Conservation (phyloP, 768 basidiomycete species). For the Pluteus cervinus region DNA sequence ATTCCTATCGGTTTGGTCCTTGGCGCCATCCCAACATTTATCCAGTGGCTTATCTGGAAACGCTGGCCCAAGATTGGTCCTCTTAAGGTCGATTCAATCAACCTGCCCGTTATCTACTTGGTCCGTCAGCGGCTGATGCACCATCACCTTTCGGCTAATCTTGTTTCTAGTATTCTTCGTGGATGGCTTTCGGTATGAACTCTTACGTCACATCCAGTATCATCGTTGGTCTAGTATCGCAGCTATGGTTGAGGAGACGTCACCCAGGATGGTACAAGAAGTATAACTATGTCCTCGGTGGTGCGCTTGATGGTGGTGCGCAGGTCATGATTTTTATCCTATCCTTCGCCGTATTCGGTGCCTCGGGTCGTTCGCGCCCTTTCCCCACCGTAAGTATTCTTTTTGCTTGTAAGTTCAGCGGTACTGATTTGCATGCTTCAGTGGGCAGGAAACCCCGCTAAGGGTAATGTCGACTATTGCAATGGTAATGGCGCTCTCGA, state of each 20-base stretch:
- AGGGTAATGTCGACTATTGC: slow-evolving; percentile 52
- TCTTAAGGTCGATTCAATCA: slow-evolving; percentile 40
- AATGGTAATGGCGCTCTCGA: slow-evolving; percentile 53
- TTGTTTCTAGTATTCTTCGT: slow-evolving; percentile 41
- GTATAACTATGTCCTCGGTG: slow-evolving; percentile 42
- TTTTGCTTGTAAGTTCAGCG: neutral
- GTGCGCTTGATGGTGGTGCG: slow-evolving; percentile 43
- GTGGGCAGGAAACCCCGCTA: slow-evolving; percentile 51
- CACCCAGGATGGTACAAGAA: slow-evolving; percentile 42
- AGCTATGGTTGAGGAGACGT: slow-evolving; percentile 42
- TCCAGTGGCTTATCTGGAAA: no score
- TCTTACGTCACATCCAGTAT: slow-evolving; percentile 51
- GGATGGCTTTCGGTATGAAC: slow-evolving; percentile 46
- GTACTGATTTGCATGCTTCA: slow-evolving; percentile 11
- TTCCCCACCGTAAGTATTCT: slow-evolving; percentile 35
- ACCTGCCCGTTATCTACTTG: slow-evolving; percentile 53
- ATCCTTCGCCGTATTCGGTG: slow-evolving; percentile 29
- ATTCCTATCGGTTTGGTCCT: slow-evolving; percentile 41
- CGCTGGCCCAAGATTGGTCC: slow-evolving; percentile 51
- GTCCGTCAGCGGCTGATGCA: slow-evolving; percentile 15
- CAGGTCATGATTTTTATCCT: slow-evolving; percentile 46
- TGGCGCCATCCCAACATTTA: neutral
- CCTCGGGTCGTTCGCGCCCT: slow-evolving; percentile 32
- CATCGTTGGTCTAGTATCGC: slow-evolving; percentile 41
- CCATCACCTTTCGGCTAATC: neutral